Evolutionary conservation across 768 basidiomycete genomes (phyloP).

Genomic region (Termitomyces titanicus): DNA sequence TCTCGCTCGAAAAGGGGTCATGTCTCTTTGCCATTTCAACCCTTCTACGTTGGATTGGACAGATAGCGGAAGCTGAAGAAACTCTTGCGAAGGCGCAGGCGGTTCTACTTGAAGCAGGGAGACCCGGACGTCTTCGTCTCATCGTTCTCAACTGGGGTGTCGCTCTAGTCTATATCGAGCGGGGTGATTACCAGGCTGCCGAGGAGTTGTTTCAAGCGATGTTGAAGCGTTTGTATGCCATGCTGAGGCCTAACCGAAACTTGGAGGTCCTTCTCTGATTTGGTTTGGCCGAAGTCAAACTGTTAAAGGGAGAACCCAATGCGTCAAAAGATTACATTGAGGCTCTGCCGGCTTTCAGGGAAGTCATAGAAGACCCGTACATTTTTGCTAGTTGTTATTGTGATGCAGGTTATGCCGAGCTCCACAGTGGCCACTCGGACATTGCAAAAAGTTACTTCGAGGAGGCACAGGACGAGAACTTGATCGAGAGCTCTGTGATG

Average conservation of each 20-base stretch:
- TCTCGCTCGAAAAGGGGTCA: background rate
- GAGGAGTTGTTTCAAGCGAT: background rate
- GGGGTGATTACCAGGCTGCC: constrained; percentile 1
- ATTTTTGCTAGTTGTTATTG: background rate
- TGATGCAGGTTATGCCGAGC: background rate
- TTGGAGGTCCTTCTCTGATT: background rate
- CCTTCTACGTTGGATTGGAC: background rate
- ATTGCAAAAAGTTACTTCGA: constrained; percentile 1
- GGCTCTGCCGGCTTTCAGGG: background rate
- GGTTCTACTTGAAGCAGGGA: background rate
- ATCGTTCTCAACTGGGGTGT: background rate
- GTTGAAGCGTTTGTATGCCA: background rate
- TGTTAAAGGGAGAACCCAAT: background rate
- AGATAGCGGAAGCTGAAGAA: background rate
- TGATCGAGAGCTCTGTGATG: background rate
- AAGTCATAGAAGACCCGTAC: background rate
- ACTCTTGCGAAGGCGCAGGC: background rate
- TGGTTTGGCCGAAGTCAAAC: background rate
- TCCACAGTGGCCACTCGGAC: background rate
- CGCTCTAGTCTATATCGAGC: background rate
- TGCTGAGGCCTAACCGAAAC: background rate
- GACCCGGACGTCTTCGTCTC: background rate
- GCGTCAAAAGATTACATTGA: background rate
- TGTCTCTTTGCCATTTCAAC: background rate
- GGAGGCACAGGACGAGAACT: background rate